Evolutionary conservation across 257 asterid genomes (phyloP).

Genomic region (Solanum pimpinellifolium): DNA sequence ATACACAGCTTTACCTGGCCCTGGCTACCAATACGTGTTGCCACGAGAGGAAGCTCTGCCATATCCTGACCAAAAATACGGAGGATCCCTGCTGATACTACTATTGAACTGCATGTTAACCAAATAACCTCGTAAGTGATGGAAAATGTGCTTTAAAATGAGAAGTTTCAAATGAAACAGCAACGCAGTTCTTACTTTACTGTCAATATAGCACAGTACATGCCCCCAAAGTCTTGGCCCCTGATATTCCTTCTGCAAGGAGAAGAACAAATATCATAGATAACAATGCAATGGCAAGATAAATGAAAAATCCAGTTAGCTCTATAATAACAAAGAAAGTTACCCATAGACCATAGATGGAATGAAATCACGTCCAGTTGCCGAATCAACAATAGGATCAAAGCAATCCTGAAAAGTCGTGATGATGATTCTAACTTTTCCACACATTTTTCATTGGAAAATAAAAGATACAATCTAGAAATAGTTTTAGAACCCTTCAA

Average conservation of each 20-base stretch:
- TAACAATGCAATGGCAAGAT: neutral
- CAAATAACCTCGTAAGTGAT: neutral
- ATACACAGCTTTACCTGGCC: constrained; percentile 48
- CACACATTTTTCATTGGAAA: neutral
- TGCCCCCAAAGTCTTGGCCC: constrained; percentile 94
- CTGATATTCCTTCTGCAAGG: constrained; percentile 77
- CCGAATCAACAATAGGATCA: constrained; percentile 89
- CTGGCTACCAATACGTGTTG: constrained; percentile 63
- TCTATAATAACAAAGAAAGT: neutral
- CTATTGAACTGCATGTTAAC: constrained; percentile 59
- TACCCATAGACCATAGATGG: constrained; percentile 98
- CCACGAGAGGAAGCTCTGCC: constrained; percentile 95
- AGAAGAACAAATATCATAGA: neutral
- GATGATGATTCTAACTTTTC: neutral
- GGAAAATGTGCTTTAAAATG: neutral
- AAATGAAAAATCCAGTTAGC: neutral
- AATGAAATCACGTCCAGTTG: constrained; percentile 93
- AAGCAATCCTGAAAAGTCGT: constrained; percentile 61
- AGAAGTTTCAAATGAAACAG: neutral
- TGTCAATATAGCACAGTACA: constrained; percentile 84
- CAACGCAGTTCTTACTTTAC: constrained; percentile 40
- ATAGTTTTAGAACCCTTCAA: neutral
- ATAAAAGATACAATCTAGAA: neutral
- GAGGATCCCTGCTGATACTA: constrained; percentile 86
- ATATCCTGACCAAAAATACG: constrained; percentile 84